Evolutionary conservation across 768 basidiomycete species (phyloP).

Genomic region (Termitomyces sp.): DNA sequence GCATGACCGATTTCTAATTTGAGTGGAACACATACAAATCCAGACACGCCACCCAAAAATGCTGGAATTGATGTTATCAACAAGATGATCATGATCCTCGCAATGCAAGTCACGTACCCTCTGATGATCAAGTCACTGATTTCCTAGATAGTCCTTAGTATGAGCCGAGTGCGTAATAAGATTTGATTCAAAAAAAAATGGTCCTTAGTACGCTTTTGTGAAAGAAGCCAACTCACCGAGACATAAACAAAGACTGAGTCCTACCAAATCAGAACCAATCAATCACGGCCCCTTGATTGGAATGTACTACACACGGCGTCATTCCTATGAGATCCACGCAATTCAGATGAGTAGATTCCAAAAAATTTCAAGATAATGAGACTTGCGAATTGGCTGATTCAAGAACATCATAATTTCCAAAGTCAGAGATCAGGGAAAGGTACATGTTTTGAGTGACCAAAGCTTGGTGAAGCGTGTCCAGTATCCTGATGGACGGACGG

Average conservation of each 20-base stretch:
- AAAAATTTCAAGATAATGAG: not conserved
- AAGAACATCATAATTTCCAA: not conserved
- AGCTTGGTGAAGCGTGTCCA: not conserved
- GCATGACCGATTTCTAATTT: no score
- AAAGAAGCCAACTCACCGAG: not conserved
- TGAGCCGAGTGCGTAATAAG: no score
- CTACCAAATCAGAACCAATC: not conserved
- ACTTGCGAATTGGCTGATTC: not conserved
- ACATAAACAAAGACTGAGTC: not conserved
- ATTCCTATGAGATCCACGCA: not conserved
- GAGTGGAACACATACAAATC: not conserved
- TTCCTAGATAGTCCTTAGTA: no score
- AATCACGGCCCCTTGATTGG: not conserved
- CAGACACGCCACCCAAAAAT: constrained; percentile 10
- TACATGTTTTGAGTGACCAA: not conserved
- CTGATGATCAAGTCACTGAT: constrained; percentile 7
- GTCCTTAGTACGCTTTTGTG: no score
- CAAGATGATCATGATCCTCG: no score
- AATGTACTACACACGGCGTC: not conserved
- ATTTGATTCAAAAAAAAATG: no score
- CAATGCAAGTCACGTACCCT: constrained; percentile 9
- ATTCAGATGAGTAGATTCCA: no score
- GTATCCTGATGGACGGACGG: not conserved
- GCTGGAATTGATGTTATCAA: not conserved
- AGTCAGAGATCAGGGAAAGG: not conserved